Base-by-base conservation (phyloP, 306 rosid species). In the Quercus rubra region DNA sequence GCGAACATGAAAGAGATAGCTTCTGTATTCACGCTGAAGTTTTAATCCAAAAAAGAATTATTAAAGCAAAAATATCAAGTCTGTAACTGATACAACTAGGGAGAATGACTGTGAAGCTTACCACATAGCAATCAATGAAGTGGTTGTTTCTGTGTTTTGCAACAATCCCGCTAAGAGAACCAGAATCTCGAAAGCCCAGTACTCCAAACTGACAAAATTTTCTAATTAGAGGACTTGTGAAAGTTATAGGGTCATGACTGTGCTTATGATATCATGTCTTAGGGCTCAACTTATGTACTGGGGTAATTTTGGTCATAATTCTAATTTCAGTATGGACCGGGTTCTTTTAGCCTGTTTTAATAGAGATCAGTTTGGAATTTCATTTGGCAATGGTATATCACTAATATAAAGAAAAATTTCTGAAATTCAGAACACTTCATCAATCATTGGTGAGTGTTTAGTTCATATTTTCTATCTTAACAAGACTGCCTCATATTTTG, bases 121-220 rank as follows among this genome's bases (percentile, higher is more conserved):
- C 98, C 98, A 90, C 76, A 92, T 84, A 73, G 97, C 98, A 77
- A 94, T 89, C 81, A 92, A 79, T 4, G 98, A 90, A 81, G 97
- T 92, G 30, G 89, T 86, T 79, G 75, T 81, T 72, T 84, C 77
- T 8, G 98, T 75, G 81, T 92, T 81, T 49, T 92, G 92, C 85
- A 90, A 38, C 61, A 92, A 64, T 81, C 97, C 98, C 18, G 94
- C 90, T 81, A 94, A 84, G 79, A 94, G 79, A 71, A 92, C 97
- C 80, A 94, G 74, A 84, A 90, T 78, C 82, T 94, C 98, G 19
- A 94, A 92, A 51, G 95, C 98, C 97, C 97, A 92, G 57, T 86
- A 87, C 89, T 92, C 98, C 93, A 92, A 90, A 83, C 98, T 92
- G 66, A 80, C 84, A 89, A 64, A 8, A 80, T 17, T 70, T 17